Evolutionary conservation across 1,139 yeast species (phyloP).

Genomic region (Taphrina sp.): DNA sequence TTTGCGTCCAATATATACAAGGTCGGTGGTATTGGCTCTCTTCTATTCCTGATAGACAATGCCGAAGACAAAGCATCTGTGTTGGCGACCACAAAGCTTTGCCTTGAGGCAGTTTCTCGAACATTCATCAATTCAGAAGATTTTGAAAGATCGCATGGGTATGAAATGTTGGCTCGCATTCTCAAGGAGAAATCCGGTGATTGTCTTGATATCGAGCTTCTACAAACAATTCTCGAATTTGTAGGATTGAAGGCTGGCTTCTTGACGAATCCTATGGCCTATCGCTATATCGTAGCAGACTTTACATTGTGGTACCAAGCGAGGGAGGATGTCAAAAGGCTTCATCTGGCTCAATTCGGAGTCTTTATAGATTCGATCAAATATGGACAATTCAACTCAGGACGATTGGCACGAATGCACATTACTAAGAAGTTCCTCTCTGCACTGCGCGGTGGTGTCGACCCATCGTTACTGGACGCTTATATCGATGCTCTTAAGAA

Average conservation of each 20-base stretch:
- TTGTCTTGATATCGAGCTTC: conserved; percentile 43
- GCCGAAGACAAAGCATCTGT: conserved; percentile 41
- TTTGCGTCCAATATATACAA: conserved; percentile 38
- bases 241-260: conserved; percentile 53
- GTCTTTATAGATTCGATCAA: conserved; percentile 51
- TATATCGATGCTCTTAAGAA: conserved; percentile 46
- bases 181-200: conserved; percentile 43
- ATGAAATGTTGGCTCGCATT: conserved; percentile 48
- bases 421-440: conserved; percentile 56
- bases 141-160: conserved; percentile 49
- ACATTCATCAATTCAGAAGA: conserved; percentile 45
- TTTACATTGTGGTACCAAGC: conserved; percentile 53
- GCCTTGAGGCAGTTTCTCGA: conserved; percentile 44
- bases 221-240: conserved; percentile 49
- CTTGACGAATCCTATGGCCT: conserved; percentile 51
- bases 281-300: conserved; percentile 51
- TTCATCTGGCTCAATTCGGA: conserved; percentile 57
- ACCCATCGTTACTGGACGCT: conserved; percentile 46
- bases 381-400: conserved; percentile 52
- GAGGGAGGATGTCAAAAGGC: conserved; percentile 51
- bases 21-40: conserved; percentile 46
- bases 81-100: conserved; percentile 41
- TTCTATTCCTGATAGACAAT: conserved; percentile 45
- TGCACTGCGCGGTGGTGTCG: conserved; percentile 49
- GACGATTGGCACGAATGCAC: conserved; percentile 55